Conservation (phyloP, 495 filamentous ascomycete genomes). For the Lophiostoma macrostomum region DNA sequence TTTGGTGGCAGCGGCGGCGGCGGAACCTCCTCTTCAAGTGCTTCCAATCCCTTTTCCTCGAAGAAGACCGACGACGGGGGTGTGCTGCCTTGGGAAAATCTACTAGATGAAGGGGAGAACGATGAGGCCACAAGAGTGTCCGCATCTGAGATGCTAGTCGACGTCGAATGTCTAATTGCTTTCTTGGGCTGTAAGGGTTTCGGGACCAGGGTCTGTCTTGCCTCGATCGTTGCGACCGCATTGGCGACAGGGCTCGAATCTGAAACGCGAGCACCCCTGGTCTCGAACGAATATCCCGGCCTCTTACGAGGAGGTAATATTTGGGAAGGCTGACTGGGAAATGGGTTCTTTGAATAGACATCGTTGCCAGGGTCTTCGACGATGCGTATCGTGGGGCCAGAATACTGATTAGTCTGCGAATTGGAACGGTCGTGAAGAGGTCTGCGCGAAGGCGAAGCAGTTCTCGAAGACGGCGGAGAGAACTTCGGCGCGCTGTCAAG, state of each 20-base stretch:
- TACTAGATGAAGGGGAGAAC: constrained; percentile 28
- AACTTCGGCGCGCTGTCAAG: constrained; percentile 23
- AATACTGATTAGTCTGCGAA: constrained; percentile 54
- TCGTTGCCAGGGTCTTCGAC: constrained; percentile 34
- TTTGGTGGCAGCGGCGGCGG: neutral
- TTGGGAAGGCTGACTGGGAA: constrained; percentile 39
- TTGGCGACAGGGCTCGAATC: constrained; percentile 30
- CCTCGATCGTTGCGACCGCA: constrained; percentile 30
- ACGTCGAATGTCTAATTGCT: constrained; percentile 30
- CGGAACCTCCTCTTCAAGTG: constrained; percentile 23
- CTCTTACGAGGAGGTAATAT: constrained; percentile 35
- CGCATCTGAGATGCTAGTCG: constrained; percentile 33
- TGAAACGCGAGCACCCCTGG: constrained; percentile 34
- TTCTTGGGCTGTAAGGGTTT: constrained; percentile 33
- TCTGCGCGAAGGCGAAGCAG: constrained; percentile 34
- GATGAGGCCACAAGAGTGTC: constrained; percentile 31
- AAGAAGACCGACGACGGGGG: constrained; percentile 28
- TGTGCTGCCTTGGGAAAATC: constrained; percentile 34
- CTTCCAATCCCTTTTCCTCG: constrained; percentile 22
- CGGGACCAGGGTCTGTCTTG: constrained; percentile 33
- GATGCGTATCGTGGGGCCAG: constrained; percentile 50
- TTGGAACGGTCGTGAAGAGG: constrained; percentile 57
- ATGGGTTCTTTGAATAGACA: constrained; percentile 38
- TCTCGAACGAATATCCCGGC: constrained; percentile 30
- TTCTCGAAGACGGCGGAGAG: constrained; percentile 27